Base-by-base conservation (phyloP, 352 stramenopile genomes). In the Blastocystis sp. region DNA sequence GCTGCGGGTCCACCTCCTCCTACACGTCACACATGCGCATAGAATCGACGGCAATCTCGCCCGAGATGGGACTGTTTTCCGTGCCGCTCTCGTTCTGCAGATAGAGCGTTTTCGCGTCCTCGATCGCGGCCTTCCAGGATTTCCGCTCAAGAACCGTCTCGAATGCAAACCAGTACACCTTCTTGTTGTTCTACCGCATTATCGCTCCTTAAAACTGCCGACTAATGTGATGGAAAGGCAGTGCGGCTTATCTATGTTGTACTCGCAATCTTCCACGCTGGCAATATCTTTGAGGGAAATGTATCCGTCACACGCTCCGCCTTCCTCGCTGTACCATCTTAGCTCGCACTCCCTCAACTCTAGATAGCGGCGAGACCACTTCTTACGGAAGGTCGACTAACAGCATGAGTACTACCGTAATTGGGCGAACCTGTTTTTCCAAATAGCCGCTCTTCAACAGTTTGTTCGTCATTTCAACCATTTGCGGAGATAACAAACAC, bases 381-480 rank as follows among this genome's bases (percentile, higher is more conserved):
- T 89, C 79, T 89, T 89, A n/a, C 79, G 37, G 62, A 89, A 89
- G 41, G 63, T 80, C n/a, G 35, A 45, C 79, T 89, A 77, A 10
- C 6, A 35, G 21, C 21, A 29, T 35, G 39, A 60, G 66, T 61
- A 16, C 3, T 6, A 6, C 0, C 31, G 4, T 3, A 24, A 12
- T 19, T 0, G 21, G 61, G n/a, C 1, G 3, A 55, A 89, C 79
- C 79, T 89, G 79, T 31, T 89, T 89, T 51, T 89, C 79, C 29
- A 89, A 79, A 89, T 89, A 89, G 10, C 79, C 79, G 60, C 63
- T 80, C 61, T 89, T 89, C 51, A 89, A 62, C 31, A 89, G 63
- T 51, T 89, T 89, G 45, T 89, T 85, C 29, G 74, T 85, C 74
- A 85, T 85, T 16, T 55, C 45, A 6, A 16, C 45, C 16, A 16